Evolutionary conservation across 345 rosid species (phyloP).

Genomic region (Kernera saxatilis): DNA sequence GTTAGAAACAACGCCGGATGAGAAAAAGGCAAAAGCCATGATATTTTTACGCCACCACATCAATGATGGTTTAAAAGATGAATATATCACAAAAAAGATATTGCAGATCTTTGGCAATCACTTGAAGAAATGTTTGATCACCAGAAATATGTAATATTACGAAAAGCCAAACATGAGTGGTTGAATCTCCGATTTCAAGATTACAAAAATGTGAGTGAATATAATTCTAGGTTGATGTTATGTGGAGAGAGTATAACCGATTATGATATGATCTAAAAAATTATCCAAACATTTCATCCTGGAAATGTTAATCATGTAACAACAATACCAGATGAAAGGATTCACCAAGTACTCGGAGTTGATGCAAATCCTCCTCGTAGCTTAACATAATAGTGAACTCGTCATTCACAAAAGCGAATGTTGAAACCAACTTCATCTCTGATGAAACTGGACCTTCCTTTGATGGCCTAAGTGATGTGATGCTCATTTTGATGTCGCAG

Average conservation of each 20-base stretch:
- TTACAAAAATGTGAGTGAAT: not conserved
- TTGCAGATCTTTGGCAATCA: not conserved
- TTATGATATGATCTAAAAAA: not conserved
- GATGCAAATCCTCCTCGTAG: not conserved
- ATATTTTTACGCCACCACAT: not conserved
- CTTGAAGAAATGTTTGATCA: not conserved
- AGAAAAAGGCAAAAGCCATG: not conserved
- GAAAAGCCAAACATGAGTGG: not conserved
- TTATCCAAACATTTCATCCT: not conserved
- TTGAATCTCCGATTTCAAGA: not conserved
- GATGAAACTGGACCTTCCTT: not conserved
- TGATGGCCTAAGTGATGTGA: not conserved
- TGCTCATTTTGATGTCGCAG: not conserved
- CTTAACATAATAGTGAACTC: not conserved
- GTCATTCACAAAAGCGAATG: not conserved
- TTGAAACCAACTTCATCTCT: not conserved
- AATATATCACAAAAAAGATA: not conserved
- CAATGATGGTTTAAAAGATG: too few species aligned
- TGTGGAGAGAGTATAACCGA: not conserved
- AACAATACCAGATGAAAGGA: not conserved
- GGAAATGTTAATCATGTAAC: not conserved
- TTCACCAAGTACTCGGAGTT: not conserved
- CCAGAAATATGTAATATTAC: not conserved
- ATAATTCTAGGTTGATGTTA: not conserved
- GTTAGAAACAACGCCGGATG: not conserved